These are phyloP conservation scores for Trypethelium eluteriae DNA, from an alignment of 495 filamentous ascomycete genomes.

Conservation along the genomic window DNA sequence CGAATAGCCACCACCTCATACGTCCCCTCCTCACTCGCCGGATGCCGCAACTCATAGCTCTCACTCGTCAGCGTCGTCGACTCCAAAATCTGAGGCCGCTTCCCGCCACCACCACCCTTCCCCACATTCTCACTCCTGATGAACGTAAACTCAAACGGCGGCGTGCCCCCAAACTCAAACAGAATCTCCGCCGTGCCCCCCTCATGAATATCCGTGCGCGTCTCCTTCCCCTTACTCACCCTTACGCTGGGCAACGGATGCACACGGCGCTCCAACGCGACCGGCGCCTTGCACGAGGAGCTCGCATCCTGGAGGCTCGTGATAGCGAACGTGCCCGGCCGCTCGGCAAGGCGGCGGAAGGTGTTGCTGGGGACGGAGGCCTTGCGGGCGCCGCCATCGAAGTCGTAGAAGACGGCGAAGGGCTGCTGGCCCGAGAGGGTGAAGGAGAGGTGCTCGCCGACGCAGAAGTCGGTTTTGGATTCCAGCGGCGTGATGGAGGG, in stretches of 20 bases:
- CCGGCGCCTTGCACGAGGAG: slow-evolving; percentile 71
- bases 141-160: slow-evolving; percentile 96
- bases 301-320: slow-evolving; percentile 75
- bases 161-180: slow-evolving; percentile 90
- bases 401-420: slow-evolving; percentile 88
- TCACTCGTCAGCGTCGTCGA: slow-evolving; percentile 78
- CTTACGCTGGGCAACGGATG: slow-evolving; percentile 85
- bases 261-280: slow-evolving; percentile 68
- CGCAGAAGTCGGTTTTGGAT: slow-evolving; percentile 82
- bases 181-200: slow-evolving; percentile 85
- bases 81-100: slow-evolving; percentile 62
- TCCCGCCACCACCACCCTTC: slow-evolving; percentile 39
- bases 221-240: slow-evolving; percentile 70
- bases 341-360: slow-evolving; percentile 86
- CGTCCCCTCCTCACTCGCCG: slow-evolving; percentile 83
- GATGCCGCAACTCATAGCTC: slow-evolving; percentile 69
- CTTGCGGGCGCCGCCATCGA: slow-evolving; percentile 67
- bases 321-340: slow-evolving; percentile 79
- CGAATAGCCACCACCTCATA: slow-evolving; percentile 95
- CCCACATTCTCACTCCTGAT: slow-evolving; percentile 76
- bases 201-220: slow-evolving; percentile 88
- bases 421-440: slow-evolving; percentile 79
- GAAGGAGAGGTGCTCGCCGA: slow-evolving; percentile 87
- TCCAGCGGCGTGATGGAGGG: slow-evolving; percentile 85
- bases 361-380: slow-evolving; percentile 66